These are phyloP conservation scores for Mrakia blollopis DNA, from an alignment of 768 basidiomycete genomes.

Conservation along the genomic window DNA sequence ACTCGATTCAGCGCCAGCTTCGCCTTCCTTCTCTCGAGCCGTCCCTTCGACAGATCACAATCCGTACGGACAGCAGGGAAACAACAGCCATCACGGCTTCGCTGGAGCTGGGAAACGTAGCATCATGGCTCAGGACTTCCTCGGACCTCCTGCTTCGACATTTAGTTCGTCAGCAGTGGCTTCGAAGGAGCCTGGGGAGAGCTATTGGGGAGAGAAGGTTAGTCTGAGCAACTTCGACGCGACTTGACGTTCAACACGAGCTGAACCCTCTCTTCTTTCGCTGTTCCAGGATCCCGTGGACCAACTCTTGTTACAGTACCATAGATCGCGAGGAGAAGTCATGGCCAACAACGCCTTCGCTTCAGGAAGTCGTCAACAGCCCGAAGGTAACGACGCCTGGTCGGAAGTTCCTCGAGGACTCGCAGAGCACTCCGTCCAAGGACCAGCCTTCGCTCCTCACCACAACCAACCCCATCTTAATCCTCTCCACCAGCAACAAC, in stretches of 20 bases:
- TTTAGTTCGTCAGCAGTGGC: background rate
- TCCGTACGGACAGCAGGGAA: background rate
- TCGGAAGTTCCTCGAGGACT: constrained; percentile 2
- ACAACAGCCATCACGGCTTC: constrained; percentile 1
- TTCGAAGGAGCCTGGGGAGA: background rate
- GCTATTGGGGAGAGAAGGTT: constrained; percentile 11
- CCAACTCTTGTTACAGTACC: constrained; percentile 23
- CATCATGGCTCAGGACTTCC: constrained; percentile 16
- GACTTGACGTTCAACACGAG: background rate
- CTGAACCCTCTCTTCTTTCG: background rate
- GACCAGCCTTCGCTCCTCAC: background rate
- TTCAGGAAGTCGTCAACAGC: background rate
- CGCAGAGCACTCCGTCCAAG: constrained; percentile 11
- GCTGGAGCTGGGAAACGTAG: constrained; percentile 1
- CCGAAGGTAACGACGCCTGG: constrained; percentile 17
- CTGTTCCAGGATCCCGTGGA: constrained; percentile 29
- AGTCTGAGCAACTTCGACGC: background rate
- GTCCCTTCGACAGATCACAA: background rate
- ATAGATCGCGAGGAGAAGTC: background rate
- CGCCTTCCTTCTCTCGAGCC: background rate
- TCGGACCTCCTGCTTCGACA: constrained; percentile 13
- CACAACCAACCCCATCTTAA: background rate
- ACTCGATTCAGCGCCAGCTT: constrained; percentile 15
- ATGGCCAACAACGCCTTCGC: background rate
- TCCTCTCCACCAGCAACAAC: background rate